Evolutionary conservation across 768 basidiomycete species (phyloP).

Genomic region (Dacryopinax primogenitus): DNA sequence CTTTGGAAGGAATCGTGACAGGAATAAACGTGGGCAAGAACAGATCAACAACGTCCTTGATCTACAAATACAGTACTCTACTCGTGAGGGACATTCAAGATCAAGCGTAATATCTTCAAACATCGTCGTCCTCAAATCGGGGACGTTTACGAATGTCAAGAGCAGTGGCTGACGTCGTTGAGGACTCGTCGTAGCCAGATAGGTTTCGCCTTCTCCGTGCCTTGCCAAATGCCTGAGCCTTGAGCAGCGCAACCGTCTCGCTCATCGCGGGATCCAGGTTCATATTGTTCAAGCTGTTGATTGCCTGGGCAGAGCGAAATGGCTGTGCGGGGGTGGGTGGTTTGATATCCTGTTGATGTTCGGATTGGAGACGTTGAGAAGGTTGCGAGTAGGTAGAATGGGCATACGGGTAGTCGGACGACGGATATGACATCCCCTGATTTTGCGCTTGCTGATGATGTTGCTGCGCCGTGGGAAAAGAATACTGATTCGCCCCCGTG

Average conservation of each 20-base stretch:
- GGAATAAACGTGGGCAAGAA: not conserved
- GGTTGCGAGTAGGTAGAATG: conserved; percentile 31
- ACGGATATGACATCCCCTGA: conserved; percentile 22
- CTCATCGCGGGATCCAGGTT: conserved; percentile 8
- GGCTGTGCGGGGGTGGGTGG: conserved; percentile 32
- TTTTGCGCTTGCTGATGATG: not conserved
- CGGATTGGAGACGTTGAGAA: not conserved
- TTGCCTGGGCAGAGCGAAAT: conserved; percentile 36
- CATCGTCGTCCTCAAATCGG: not conserved
- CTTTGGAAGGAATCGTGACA: not conserved
- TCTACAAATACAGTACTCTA: not conserved
- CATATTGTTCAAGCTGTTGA: not conserved
- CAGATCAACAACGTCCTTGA: not conserved
- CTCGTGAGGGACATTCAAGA: not conserved
- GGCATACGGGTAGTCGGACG: conserved; percentile 33
- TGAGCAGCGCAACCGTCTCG: conserved; percentile 69
- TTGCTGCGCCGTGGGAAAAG: not conserved
- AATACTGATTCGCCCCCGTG: not conserved
- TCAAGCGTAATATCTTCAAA: not conserved
- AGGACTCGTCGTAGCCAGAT: not conserved
- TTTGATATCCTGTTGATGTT: conserved; percentile 17
- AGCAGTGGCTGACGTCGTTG: not conserved
- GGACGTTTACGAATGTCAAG: not conserved
- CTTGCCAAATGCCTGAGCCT: conserved; percentile 79
- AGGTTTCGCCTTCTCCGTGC: conserved; percentile 52